Evolutionary conservation across 768 basidiomycete species (phyloP).

Genomic region (Suillus bovinus): DNA sequence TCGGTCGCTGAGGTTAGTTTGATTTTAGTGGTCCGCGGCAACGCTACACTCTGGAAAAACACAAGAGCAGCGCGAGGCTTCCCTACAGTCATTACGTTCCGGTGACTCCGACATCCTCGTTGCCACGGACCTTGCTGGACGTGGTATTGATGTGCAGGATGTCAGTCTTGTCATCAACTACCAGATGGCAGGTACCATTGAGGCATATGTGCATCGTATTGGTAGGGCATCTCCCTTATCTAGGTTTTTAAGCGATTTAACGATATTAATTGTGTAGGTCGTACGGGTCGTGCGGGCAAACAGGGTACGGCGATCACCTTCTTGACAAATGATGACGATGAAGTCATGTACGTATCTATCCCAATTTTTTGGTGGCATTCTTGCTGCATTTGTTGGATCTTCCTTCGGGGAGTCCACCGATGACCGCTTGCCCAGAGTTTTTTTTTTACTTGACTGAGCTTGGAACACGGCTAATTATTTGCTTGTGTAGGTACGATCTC

Average conservation of each 20-base stretch:
- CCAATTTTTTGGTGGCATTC: slow-evolving; percentile 3
- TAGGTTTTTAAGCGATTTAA: slow-evolving; percentile 10
- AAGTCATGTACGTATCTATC: slow-evolving; percentile 79
- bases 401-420: slow-evolving; percentile 5
- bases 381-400: slow-evolving; percentile 4
- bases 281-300: slow-evolving; percentile 98
- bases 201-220: slow-evolving; percentile 97
- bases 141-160: slow-evolving; percentile 98
- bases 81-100: slow-evolving; percentile 80
- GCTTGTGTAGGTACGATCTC: slow-evolving; percentile 78
- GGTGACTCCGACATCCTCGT: slow-evolving; percentile 90
- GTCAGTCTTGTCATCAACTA: slow-evolving; percentile 96
- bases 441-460: not conserved
- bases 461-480: slow-evolving; percentile 8
- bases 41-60: slow-evolving; percentile 97
- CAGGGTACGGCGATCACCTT: slow-evolving; percentile 93
- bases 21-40: slow-evolving; percentile 79
- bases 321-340: slow-evolving; percentile 93
- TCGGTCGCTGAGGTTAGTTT: slow-evolving; percentile 9
- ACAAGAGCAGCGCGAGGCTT: slow-evolving; percentile 95
- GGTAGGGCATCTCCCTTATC: slow-evolving; percentile 50
- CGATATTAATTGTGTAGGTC: slow-evolving; percentile 51
- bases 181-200: slow-evolving; percentile 96
- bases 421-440: not conserved
- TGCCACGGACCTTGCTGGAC: slow-evolving; percentile 96